These are phyloP conservation scores for Xylaria longipes DNA, from an alignment of 495 filamentous ascomycete species.

Conservation along the genomic window DNA sequence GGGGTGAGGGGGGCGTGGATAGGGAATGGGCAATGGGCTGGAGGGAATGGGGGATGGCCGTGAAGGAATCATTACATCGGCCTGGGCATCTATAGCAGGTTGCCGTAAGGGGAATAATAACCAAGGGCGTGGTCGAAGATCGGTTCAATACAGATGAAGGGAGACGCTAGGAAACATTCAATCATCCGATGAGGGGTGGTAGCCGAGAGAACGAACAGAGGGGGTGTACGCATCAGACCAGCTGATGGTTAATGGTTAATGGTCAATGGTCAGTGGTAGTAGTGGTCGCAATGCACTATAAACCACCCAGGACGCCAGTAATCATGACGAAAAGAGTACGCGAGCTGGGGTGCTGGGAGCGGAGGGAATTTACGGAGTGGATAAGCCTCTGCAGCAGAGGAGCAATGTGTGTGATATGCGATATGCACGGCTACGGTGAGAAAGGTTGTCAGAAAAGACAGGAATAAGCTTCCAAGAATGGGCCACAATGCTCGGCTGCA, in stretches of 20 bases:
- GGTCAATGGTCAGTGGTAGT: not conserved
- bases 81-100: conserved; percentile 25
- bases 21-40: conserved; percentile 5
- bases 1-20: conserved; percentile 28
- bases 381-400: not conserved
- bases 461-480: conserved; percentile 17
- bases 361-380: conserved; percentile 23
- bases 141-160: conserved; percentile 5
- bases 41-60: conserved; percentile 18
- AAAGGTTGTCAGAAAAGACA: conserved; percentile 10
- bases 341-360: conserved; percentile 6
- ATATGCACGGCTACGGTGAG: conserved; percentile 18
- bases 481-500: conserved; percentile 1
- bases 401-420: not conserved
- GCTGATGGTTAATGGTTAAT: not conserved
- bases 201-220: conserved; percentile 4
- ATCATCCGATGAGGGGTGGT: conserved; percentile 26
- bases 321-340: conserved; percentile 12
- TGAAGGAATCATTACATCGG: conserved; percentile 27
- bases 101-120: conserved; percentile 29
- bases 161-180: conserved; percentile 16
- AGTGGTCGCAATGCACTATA: conserved; percentile 7
- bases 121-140: conserved; percentile 23
- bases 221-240: conserved; percentile 7
- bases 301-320: not conserved